phyloP scores from a whole-genome alignment of 2,329 filamentous ascomycete species.

The Penicillium sp. region DNA sequence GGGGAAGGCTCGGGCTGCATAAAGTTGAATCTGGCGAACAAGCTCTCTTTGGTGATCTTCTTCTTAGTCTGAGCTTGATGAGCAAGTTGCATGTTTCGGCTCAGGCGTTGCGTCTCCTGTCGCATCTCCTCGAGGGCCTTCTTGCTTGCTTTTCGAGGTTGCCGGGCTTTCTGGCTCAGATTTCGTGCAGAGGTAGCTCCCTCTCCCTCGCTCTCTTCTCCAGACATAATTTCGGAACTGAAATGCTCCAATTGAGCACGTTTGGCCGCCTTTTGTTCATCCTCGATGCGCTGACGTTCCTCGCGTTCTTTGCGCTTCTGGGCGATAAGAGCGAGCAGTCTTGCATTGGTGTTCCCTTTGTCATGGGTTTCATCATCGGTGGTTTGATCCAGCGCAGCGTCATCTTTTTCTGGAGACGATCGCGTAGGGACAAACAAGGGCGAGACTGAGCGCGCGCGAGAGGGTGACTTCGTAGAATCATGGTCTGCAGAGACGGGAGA shows the following conservation, averaged over 20 bases:
- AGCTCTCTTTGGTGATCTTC: slow-evolving; percentile 79
- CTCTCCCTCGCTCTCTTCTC: slow-evolving; percentile 60
- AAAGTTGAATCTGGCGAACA: slow-evolving; percentile 85
- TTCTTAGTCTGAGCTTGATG: slow-evolving; percentile 91
- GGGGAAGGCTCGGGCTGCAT: slow-evolving; percentile 48
- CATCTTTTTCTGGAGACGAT: slow-evolving; percentile 13
- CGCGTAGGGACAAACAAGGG: slow-evolving; percentile 52
- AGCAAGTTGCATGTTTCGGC: slow-evolving; percentile 84
- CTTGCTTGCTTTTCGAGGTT: slow-evolving; percentile 82
- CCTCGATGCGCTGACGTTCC: slow-evolving; percentile 63
- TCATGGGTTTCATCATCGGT: slow-evolving; percentile 30
- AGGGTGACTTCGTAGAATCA: slow-evolving; percentile 28
- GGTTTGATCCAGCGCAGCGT: slow-evolving; percentile 22
- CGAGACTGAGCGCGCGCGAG: slow-evolving; percentile 38
- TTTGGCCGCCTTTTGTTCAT: slow-evolving; percentile 45
- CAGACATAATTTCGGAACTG: slow-evolving; percentile 49
- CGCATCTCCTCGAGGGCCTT: slow-evolving; percentile 95
- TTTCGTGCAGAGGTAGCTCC: slow-evolving; percentile 67
- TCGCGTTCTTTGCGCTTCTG: slow-evolving; percentile 73
- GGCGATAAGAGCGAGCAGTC: slow-evolving; percentile 72
- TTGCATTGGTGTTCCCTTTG: slow-evolving; percentile 53
- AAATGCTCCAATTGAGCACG: slow-evolving; percentile 38
- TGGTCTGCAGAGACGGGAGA: slow-evolving; percentile 34
- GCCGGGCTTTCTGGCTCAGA: slow-evolving; percentile 70
- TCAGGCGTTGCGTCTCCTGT: slow-evolving; percentile 88